Base-by-base conservation (phyloP, 176 grass and related monocot genomes). In the Carex parvula region DNA sequence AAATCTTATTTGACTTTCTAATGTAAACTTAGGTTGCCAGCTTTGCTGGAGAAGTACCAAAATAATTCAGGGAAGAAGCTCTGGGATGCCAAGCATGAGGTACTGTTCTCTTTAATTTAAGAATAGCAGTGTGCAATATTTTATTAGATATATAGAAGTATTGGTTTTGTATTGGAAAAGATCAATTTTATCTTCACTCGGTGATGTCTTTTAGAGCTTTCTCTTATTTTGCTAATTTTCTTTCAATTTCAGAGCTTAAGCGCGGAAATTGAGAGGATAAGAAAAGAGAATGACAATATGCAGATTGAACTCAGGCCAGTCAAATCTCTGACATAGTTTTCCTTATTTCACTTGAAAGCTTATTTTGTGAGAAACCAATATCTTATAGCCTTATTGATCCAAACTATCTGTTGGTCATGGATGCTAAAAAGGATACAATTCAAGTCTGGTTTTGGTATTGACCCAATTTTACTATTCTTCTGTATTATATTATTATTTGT, bases 261-360 rank as follows among this genome's bases (percentile, higher is more conserved):
- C 86, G 84, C 84, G 41, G 95, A 98, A 80, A 94, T 98, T 33
- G 92, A 98, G 60, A 91, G 92, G 46, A 83, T 98, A 41, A 98
- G 91, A 91, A 98, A 98, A 87, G 95, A 98, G 86, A 98, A 93
- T 1, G 95, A 98, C 69, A 94, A 88, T 70, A 98, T 94, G 95
- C 95, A 98, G 89, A 90, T 98, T 60, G 92, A 98, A 84, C 88
- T 98, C 60, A 94, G 95, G 95, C 88, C 60, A 87, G 74, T 77
- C 65, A 57, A 35, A 20, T 58, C 80, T 72, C 64, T 20, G 26
- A 57, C 24, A 78, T 57, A 29, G 26, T 64, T 83, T 66, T 33
- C 11, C 39, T 53, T 32, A 44, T 66, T 83, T 63, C 11, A n/a
- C 63, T 3, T 59, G 8, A 57, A 79, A 24, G 56, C 16, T 81